Evolutionary conservation across 2,329 filamentous ascomycete species (phyloP).

Genomic region (Pyrenophora seminiperda): DNA sequence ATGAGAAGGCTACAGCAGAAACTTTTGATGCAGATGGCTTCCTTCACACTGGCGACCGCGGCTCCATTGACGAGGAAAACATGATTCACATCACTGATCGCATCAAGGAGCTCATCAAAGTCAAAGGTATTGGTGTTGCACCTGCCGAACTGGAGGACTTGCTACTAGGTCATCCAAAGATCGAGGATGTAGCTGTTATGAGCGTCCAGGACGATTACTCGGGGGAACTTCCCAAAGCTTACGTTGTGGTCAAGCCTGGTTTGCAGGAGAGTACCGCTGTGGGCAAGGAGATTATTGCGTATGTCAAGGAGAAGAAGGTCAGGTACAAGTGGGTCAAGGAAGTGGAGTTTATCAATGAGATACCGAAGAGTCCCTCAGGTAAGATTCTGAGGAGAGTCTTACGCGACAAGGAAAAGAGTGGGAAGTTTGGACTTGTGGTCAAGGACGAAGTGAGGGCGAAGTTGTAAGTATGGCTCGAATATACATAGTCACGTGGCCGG

Average conservation of each 20-base stretch:
- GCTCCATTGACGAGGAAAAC: constrained; percentile 60
- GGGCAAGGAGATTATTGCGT: constrained; percentile 51
- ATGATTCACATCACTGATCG: constrained; percentile 64
- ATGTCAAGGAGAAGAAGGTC: constrained; percentile 53
- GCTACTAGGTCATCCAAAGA: constrained; percentile 61
- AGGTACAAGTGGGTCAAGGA: constrained; percentile 55
- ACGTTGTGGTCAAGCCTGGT: constrained; percentile 50
- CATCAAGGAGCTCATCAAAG: constrained; percentile 72
- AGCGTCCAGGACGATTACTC: constrained; percentile 61
- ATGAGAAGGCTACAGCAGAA: constrained; percentile 50
- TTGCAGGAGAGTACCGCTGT: constrained; percentile 33
- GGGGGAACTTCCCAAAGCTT: constrained; percentile 54
- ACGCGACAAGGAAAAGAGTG: constrained; percentile 51
- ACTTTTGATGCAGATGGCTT: constrained; percentile 57
- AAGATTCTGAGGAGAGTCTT: constrained; percentile 56
- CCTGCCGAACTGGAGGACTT: constrained; percentile 68
- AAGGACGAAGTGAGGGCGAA: constrained; percentile 43
- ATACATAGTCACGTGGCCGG: neutral
- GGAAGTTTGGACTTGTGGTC: constrained; percentile 28
- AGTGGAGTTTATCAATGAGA: constrained; percentile 53
- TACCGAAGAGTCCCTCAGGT: constrained; percentile 55
- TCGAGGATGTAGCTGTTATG: constrained; percentile 64
- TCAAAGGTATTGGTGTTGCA: constrained; percentile 66
- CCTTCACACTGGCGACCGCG: constrained; percentile 64
- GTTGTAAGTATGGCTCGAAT: constrained; percentile 40